Evolutionary conservation across 306 rosid genomes (phyloP).

Genomic region (Gastrolobium bilobum): DNA sequence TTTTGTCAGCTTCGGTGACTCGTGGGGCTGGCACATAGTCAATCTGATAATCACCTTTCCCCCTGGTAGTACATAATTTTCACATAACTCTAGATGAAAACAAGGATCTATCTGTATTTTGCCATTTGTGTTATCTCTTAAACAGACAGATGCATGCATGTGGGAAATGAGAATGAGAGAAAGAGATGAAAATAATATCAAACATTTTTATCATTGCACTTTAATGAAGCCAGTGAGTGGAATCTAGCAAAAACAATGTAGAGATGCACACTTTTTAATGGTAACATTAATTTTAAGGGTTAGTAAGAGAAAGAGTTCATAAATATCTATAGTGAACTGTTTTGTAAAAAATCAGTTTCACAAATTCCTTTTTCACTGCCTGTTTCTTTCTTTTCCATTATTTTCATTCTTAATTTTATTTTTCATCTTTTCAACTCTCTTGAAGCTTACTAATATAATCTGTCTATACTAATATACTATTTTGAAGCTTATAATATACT

Average conservation of each 20-base stretch:
- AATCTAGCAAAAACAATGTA: not conserved
- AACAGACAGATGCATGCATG: conserved; percentile 23
- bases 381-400: conserved; percentile 2
- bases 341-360: not conserved
- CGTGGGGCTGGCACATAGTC: conserved; percentile 95
- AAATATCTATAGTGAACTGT: not conserved
- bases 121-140: conserved; percentile 1
- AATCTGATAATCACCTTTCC: conserved; percentile 89
- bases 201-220: conserved; percentile 17
- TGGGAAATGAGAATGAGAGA: not conserved
- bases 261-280: not conserved
- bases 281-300: not conserved
- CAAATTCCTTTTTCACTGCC: not conserved
- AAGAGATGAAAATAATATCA: not conserved
- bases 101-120: conserved; percentile 8
- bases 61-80: conserved; percentile 52
- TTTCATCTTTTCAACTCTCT: conserved; percentile 31
- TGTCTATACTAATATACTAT: not conserved
- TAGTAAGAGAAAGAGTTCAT: not conserved
- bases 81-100: conserved; percentile 28
- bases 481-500: too few species aligned
- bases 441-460: conserved; percentile 10
- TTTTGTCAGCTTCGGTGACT: conserved; percentile 93
- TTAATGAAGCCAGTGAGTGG: not conserved
- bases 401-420: conserved; percentile 26